These are phyloP conservation scores for Bolboschoenoplectus hybrid DNA, from an alignment of 202 grass and related monocot genomes.

Conservation along the genomic window DNA sequence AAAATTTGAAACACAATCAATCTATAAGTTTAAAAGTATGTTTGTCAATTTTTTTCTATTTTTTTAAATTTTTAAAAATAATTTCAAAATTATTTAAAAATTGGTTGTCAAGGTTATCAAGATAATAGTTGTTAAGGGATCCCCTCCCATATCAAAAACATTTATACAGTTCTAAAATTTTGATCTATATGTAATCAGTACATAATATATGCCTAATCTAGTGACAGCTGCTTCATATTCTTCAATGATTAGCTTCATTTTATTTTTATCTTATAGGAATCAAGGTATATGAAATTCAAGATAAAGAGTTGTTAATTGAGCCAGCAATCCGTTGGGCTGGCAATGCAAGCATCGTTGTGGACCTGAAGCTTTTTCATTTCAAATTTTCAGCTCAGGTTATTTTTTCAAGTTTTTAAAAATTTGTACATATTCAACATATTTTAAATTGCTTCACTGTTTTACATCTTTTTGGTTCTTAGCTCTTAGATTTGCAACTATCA, in stretches of 20 bases:
- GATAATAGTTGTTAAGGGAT: too few species aligned
- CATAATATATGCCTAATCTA: not conserved
- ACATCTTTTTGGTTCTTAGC: slow-evolving; percentile 47
- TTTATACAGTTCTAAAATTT: not conserved
- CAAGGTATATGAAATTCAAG: slow-evolving; percentile 84
- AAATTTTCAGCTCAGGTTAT: slow-evolving; percentile 67
- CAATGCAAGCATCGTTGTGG: slow-evolving; percentile 57
- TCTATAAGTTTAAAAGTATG: too few species aligned
- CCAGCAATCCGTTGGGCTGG: slow-evolving; percentile 90
- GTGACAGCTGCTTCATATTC: not conserved
- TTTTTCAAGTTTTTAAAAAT: slow-evolving; percentile 6
- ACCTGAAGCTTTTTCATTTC: slow-evolving; percentile 58
- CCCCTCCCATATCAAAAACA: too few species aligned
- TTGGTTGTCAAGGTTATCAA: too few species aligned
- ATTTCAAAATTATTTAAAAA: too few species aligned
- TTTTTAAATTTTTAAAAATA: too few species aligned
- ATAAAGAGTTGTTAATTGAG: slow-evolving; percentile 82
- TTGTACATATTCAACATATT: slow-evolving; percentile 1
- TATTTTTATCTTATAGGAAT: slow-evolving; percentile 56
- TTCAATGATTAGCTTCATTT: slow-evolving; percentile 1
- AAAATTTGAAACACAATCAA: too few species aligned
- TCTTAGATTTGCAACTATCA: slow-evolving; percentile 67
- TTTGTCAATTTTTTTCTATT: too few species aligned
- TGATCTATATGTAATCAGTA: not conserved
- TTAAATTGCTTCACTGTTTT: not conserved